phyloP scores from a whole-genome alignment of 495 filamentous ascomycete species.

The Xylaria nigripes region DNA sequence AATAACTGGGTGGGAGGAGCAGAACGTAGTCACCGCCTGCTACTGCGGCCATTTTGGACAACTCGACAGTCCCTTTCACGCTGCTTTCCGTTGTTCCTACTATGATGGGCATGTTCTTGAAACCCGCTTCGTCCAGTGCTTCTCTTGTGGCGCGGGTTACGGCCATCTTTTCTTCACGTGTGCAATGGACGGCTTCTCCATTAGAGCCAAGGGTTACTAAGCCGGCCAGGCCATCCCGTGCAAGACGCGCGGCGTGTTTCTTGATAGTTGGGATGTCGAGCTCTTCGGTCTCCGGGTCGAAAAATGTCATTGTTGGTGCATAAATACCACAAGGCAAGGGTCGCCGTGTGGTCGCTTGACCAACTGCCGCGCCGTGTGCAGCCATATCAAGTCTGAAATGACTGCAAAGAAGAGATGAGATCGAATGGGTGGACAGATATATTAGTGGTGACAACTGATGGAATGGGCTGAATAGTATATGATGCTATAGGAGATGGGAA shows the following conservation, averaged over 20 bases:
- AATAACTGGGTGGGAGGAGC: slow-evolving; percentile 75
- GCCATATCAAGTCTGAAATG: neutral
- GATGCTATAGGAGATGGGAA: neutral
- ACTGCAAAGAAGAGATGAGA: neutral
- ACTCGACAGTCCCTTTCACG: slow-evolving; percentile 65
- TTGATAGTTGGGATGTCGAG: slow-evolving; percentile 73
- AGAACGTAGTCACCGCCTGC: slow-evolving; percentile 74
- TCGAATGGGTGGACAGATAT: neutral
- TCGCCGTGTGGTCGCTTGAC: slow-evolving; percentile 33
- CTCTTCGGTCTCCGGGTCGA: slow-evolving; percentile 71
- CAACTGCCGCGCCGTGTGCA: neutral
- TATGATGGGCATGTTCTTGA: slow-evolving; percentile 67
- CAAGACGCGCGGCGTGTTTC: slow-evolving; percentile 73
- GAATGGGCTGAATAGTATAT: neutral
- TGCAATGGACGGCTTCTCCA: slow-evolving; percentile 79
- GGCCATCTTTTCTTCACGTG: slow-evolving; percentile 61
- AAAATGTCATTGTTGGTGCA: slow-evolving; percentile 86
- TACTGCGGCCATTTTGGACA: slow-evolving; percentile 57
- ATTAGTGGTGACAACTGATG: neutral
- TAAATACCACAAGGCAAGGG: slow-evolving; percentile 80
- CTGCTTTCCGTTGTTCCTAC: slow-evolving; percentile 72
- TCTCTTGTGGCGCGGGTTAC: slow-evolving; percentile 74
- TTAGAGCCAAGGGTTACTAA: slow-evolving; percentile 87
- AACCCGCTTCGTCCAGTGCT: slow-evolving; percentile 74
- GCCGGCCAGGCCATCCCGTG: slow-evolving; percentile 69